These are phyloP conservation scores for Apophysomyces trapeziformis DNA, from an alignment of 371 early-diverging fungal genomes.

Conservation along the genomic window DNA sequence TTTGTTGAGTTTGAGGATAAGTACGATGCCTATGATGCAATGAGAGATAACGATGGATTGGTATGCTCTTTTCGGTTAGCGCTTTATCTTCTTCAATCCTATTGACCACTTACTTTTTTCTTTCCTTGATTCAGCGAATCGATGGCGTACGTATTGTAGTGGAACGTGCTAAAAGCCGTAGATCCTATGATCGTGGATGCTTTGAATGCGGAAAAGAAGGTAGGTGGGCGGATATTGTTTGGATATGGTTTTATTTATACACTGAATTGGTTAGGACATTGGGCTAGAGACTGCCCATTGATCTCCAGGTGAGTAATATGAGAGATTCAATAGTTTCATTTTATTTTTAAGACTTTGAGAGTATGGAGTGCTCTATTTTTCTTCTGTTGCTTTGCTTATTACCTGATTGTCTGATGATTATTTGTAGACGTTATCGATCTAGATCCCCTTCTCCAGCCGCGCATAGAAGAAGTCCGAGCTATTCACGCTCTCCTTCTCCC, in stretches of 20 bases:
- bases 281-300: constrained; percentile 72
- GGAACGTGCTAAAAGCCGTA: constrained; percentile 65
- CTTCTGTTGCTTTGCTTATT: background rate
- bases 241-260: background rate
- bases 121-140: background rate
- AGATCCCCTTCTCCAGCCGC: background rate
- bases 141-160: constrained; percentile 46
- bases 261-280: constrained; percentile 58
- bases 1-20: constrained; percentile 67
- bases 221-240: constrained; percentile 20
- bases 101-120: background rate
- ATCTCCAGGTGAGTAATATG: background rate
- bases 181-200: constrained; percentile 61
- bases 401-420: constrained; percentile 31
- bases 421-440: constrained; percentile 14
- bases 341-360: background rate
- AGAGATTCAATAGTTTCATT: background rate
- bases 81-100: no score
- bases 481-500: constrained; percentile 27
- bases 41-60: constrained; percentile 63
- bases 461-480: constrained; percentile 10
- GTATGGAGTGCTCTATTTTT: background rate
- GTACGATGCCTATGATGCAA: constrained; percentile 74
- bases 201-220: constrained; percentile 73
- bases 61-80: constrained; percentile 13